Percentiles rank a stretch among this genome's conserved stretches.
Conservation (phyloP, 2,329 filamentous ascomycete species). For the Alternaria ethzedia region DNA sequence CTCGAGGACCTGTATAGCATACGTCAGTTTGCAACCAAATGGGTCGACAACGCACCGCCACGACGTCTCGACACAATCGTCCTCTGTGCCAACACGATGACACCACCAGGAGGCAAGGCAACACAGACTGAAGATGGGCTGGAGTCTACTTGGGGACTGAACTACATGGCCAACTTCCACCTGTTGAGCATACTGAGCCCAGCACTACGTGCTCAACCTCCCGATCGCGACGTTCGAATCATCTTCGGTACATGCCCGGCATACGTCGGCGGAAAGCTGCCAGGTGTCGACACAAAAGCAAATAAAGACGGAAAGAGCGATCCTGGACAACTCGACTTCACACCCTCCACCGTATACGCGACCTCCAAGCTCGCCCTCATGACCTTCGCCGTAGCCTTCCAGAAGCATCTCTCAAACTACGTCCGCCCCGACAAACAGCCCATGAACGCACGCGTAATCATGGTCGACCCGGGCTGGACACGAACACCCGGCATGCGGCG, state of each 20-base stretch:
- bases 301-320: slow-evolving; percentile 50
- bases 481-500: slow-evolving; percentile 86
- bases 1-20: slow-evolving; percentile 87
- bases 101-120: slow-evolving; percentile 68
- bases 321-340: slow-evolving; percentile 47
- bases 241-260: slow-evolving; percentile 86
- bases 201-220: slow-evolving; percentile 86
- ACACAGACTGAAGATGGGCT: slow-evolving; percentile 76
- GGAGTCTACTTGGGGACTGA: slow-evolving; percentile 91
- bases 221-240: slow-evolving; percentile 90
- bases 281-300: slow-evolving; percentile 66
- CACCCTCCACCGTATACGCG: slow-evolving; percentile 55
- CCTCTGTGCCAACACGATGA: slow-evolving; percentile 80
- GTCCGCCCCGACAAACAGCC: slow-evolving; percentile 82
- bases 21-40: slow-evolving; percentile 91
- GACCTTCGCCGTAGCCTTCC: slow-evolving; percentile 87
- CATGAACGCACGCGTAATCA: slow-evolving; percentile 80
- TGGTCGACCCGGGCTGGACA: slow-evolving; percentile 84
- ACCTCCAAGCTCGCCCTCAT: slow-evolving; percentile 75
- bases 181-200: slow-evolving; percentile 89
- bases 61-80: slow-evolving; percentile 89
- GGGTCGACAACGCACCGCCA: slow-evolving; percentile 94
- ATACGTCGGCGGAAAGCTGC: slow-evolving; percentile 78
- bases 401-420: slow-evolving; percentile 88
- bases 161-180: slow-evolving; percentile 96